A percentile compares a stretch with the other conserved stretches of the same genome.
phyloP scores from a whole-genome alignment of 1,284 basidiomycete genomes.

The Ganoderma boninense region DNA sequence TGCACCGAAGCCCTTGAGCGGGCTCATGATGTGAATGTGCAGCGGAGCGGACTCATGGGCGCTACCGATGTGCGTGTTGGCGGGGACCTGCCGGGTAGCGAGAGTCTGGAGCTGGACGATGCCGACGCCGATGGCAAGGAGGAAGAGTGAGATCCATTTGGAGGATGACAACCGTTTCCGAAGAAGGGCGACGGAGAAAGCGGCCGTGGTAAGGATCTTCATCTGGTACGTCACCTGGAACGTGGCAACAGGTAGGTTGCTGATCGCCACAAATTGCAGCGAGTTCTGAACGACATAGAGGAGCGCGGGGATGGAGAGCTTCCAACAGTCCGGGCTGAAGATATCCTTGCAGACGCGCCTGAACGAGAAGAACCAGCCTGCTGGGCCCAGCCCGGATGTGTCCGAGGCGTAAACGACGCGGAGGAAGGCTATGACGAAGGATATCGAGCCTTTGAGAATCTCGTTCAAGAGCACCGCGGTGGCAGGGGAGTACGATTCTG shows the following conservation, averaged over 20 bases:
- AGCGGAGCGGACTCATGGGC: conserved; percentile 46
- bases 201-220: conserved; percentile 98
- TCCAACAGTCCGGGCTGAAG: conserved; percentile 93
- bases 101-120: conserved; percentile 90
- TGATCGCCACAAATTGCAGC: conserved; percentile 93
- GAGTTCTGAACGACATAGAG: conserved; percentile 98
- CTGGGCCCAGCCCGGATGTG: conserved; percentile 36
- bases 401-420: conserved; percentile 44
- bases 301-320: conserved; percentile 94
- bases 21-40: conserved; percentile 69
- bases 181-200: conserved; percentile 92
- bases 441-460: conserved; percentile 92
- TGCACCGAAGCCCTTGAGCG: conserved; percentile 86
- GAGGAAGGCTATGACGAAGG: conserved; percentile 75
- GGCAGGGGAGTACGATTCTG: conserved; percentile 89
- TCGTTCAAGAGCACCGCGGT: conserved; percentile 95
- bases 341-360: conserved; percentile 62
- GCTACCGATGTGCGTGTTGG: conserved; percentile 43
- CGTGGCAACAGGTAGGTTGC: conserved; percentile 93
- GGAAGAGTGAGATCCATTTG: conserved; percentile 87
- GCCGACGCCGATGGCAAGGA: conserved; percentile 91
- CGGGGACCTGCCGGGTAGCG: conserved; percentile 45
- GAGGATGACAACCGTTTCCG: conserved; percentile 77
- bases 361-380: conserved; percentile 51
- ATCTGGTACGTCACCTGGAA: conserved; percentile 97